These are phyloP conservation scores for Boletus sp. DNA, from an alignment of 768 basidiomycete genomes.

Conservation along the genomic window DNA sequence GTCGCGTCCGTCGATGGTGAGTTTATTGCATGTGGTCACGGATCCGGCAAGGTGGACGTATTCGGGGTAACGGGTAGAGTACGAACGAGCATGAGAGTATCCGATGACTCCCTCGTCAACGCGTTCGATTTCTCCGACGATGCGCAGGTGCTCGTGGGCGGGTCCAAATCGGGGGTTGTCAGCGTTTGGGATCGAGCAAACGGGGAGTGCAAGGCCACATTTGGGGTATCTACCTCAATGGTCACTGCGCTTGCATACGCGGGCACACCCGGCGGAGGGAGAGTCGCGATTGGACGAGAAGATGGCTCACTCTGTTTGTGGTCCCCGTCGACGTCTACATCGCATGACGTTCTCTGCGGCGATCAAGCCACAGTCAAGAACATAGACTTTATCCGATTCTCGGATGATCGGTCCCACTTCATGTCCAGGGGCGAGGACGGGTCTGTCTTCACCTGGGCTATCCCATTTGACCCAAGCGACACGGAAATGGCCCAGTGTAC, in stretches of 20 bases:
- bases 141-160: conserved; percentile 17
- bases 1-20: conserved; percentile 1
- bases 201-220: conserved; percentile 13
- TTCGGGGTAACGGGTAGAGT: not conserved
- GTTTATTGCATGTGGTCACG: conserved; percentile 10
- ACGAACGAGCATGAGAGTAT: not conserved
- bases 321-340: conserved; percentile 13
- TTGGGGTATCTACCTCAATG: not conserved
- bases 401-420: conserved; percentile 1
- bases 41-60: conserved; percentile 1
- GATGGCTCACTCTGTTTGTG: conserved; percentile 21
- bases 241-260: conserved; percentile 20
- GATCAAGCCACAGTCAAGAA: conserved; percentile 6
- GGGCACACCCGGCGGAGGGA: not conserved
- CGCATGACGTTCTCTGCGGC: conserved; percentile 3
- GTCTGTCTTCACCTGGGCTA: conserved; percentile 5
- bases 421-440: conserved; percentile 8
- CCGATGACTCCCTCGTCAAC: not conserved
- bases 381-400: conserved; percentile 9
- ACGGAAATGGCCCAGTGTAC: not conserved
- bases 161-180: conserved; percentile 12
- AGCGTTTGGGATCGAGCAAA: conserved; percentile 20
- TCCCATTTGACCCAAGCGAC: conserved; percentile 1
- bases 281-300: conserved; percentile 17
- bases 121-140: conserved; percentile 19